phyloP scores from a whole-genome alignment of 257 asterid genomes.

The Lantana camara region DNA sequence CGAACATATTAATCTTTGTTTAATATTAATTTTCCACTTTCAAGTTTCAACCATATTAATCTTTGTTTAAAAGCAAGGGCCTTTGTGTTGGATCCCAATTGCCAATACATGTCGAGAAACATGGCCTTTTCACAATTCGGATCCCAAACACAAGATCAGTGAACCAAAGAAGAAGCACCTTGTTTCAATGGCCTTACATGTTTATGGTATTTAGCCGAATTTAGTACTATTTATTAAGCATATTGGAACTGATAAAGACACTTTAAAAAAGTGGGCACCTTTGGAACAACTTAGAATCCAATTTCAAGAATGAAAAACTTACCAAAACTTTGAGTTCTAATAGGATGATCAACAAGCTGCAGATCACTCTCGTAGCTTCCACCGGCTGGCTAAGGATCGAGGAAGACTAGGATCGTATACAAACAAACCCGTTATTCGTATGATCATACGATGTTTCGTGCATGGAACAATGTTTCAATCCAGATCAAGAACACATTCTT shows the following conservation, averaged over 20 bases:
- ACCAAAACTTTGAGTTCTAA: conserved; percentile 16
- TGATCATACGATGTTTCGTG: not conserved
- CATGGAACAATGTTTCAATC: not conserved
- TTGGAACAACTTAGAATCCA: not conserved
- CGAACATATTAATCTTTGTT: too few relatives aligned
- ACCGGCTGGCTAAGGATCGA: not conserved
- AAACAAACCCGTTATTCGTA: not conserved
- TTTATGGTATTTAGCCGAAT: conserved; percentile 21
- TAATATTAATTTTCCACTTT: too few relatives aligned
- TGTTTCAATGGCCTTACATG: conserved; percentile 15
- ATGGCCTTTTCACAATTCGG: conserved; percentile 12
- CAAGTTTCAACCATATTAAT: too few relatives aligned
- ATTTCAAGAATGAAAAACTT: conserved; percentile 6
- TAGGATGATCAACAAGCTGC: not conserved
- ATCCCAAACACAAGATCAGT: conserved; percentile 18
- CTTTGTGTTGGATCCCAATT: too few relatives aligned
- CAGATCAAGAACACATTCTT: not conserved
- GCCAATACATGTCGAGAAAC: not conserved
- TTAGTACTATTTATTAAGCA: not conserved
- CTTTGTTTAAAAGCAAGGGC: not conserved
- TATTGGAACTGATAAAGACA: conserved; percentile 14
- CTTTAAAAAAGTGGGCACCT: not conserved
- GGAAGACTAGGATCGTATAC: not conserved
- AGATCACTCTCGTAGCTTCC: not conserved
- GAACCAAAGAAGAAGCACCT: conserved; percentile 18